These are phyloP conservation scores for Aspergillus pseudonomiae DNA, from an alignment of 2,329 filamentous ascomycete genomes.

Conservation along the genomic window DNA sequence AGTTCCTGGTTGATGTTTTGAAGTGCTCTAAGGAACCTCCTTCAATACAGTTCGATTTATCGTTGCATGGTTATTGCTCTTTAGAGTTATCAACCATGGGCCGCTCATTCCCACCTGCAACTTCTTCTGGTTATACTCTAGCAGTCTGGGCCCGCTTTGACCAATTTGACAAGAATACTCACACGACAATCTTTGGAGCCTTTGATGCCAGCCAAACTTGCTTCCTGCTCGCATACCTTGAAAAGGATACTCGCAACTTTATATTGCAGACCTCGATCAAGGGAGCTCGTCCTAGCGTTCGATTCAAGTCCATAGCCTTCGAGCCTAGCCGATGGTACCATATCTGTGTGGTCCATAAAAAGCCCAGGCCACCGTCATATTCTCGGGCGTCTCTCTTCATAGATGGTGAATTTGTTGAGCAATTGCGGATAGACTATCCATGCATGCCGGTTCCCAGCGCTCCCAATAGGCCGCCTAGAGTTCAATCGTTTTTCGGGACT, in stretches of 20 bases:
- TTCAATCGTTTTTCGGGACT: constrained; percentile 92
- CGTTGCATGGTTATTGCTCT: constrained; percentile 82
- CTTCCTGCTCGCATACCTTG: constrained; percentile 90
- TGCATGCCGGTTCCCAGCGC: constrained; percentile 68
- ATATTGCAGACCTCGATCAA: constrained; percentile 95
- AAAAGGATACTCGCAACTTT: constrained; percentile 89
- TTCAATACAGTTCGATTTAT: constrained; percentile 92
- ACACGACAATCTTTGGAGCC: constrained; percentile 94
- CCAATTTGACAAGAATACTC: constrained; percentile 77
- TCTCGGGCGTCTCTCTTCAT: constrained; percentile 88
- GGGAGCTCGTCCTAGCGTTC: constrained; percentile 81
- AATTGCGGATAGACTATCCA: constrained; percentile 87
- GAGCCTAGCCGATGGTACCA: constrained; percentile 86
- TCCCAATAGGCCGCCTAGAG: constrained; percentile 56
- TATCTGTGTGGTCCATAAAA: constrained; percentile 82
- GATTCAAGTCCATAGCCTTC: constrained; percentile 85
- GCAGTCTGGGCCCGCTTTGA: constrained; percentile 88
- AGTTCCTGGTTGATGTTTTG: constrained; percentile 75
- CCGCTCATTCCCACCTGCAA: constrained; percentile 78
- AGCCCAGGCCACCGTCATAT: constrained; percentile 71
- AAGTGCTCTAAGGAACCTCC: constrained; percentile 75
- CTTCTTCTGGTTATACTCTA: constrained; percentile 83
- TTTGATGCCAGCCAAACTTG: constrained; percentile 92
- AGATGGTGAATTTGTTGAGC: constrained; percentile 90
- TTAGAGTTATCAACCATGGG: constrained; percentile 88